Conservation (phyloP, 345 rosid genomes). For the Pseudoturritis turrita region DNA sequence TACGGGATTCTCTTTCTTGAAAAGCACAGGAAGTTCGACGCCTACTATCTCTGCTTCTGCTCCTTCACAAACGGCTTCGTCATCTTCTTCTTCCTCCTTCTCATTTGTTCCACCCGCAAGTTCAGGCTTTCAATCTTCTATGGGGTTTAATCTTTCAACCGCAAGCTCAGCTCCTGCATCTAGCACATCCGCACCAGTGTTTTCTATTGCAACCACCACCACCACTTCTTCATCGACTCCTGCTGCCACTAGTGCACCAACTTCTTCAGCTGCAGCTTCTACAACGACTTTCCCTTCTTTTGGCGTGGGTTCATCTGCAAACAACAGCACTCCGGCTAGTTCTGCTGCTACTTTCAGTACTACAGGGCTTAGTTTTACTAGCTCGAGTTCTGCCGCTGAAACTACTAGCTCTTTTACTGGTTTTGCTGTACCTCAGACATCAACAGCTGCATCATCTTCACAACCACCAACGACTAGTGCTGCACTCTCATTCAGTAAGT, state of each 20-base stretch:
- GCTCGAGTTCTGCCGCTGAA: constrained; percentile 42
- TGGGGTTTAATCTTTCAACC: constrained; percentile 41
- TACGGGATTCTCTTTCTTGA: constrained; percentile 42
- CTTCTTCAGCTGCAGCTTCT: constrained; percentile 46
- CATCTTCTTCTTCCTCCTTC: constrained; percentile 38
- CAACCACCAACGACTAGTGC: constrained; percentile 43
- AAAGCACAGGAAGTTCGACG: constrained; percentile 28
- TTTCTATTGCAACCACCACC: constrained; percentile 62
- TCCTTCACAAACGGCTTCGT: constrained; percentile 29
- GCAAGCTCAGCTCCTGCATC: constrained; percentile 37
- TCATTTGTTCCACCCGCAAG: constrained; percentile 41
- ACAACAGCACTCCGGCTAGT: constrained; percentile 27
- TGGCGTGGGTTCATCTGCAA: constrained; percentile 31
- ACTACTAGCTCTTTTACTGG: constrained; percentile 55
- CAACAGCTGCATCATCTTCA: constrained; percentile 46
- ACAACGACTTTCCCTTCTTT: constrained; percentile 45
- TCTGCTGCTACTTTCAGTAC: constrained; percentile 41
- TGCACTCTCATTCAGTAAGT: constrained; percentile 56
- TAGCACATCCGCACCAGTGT: constrained; percentile 29
- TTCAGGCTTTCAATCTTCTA: constrained; percentile 42
- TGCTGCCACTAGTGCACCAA: constrained; percentile 31
- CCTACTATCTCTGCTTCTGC: constrained; percentile 27
- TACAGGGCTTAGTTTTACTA: constrained; percentile 51
- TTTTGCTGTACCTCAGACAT: constrained; percentile 50
- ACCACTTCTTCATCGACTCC: constrained; percentile 42